These are phyloP conservation scores for Nakataea oryzae DNA, from an alignment of 2,329 filamentous ascomycete genomes.

Conservation along the genomic window DNA sequence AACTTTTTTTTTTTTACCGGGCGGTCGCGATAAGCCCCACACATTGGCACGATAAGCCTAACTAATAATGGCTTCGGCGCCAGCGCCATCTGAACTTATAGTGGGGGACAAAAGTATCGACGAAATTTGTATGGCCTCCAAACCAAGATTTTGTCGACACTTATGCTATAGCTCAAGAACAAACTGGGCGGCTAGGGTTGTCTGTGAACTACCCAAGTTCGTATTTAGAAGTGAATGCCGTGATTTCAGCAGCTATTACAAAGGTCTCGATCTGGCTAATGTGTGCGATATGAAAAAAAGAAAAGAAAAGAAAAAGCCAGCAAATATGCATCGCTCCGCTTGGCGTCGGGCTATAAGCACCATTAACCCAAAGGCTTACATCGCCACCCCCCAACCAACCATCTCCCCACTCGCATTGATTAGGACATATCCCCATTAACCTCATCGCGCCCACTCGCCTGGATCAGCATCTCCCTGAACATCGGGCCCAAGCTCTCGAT, in stretches of 20 bases:
- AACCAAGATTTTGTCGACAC: too few relatives aligned
- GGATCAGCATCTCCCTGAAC: constrained; percentile 20
- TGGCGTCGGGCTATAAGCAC: not conserved
- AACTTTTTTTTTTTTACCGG: constrained; percentile 2
- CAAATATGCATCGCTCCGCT: not conserved
- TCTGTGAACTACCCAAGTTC: too few relatives aligned
- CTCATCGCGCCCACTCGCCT: not conserved
- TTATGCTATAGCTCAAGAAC: too few relatives aligned
- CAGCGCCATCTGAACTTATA: too few relatives aligned
- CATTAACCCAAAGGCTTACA: not conserved
- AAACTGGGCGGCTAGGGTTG: too few relatives aligned
- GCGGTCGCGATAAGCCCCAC: not conserved
- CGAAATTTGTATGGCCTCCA: too few relatives aligned
- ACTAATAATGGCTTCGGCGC: too few relatives aligned
- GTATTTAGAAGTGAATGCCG: too few relatives aligned
- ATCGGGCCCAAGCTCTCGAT: constrained; percentile 25
- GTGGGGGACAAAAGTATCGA: too few relatives aligned
- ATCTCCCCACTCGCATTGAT: not conserved
- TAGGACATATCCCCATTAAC: not conserved
- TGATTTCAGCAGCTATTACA: too few relatives aligned
- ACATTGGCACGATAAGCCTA: not conserved
- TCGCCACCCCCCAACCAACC: too few relatives aligned
- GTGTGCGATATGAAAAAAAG: not conserved
- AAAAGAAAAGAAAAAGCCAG: not conserved
- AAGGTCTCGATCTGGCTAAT: too few relatives aligned